Evolutionary conservation across 192 early-diverging fungal species (phyloP).

Genomic region (Coemansia sp.): DNA sequence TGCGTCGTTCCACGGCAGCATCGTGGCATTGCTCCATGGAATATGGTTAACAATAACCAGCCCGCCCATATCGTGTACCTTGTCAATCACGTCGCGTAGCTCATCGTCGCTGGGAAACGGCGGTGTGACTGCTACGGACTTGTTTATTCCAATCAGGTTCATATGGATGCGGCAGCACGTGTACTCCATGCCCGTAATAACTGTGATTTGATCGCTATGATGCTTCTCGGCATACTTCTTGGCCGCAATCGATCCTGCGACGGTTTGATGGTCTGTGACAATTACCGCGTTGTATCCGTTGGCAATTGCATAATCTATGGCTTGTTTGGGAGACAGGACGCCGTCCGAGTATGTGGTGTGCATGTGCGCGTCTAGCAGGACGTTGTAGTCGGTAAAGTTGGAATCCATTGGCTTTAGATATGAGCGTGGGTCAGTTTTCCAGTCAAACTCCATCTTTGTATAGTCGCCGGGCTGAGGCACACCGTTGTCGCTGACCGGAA

Average conservation of each 20-base stretch:
- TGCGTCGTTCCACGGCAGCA: slow-evolving; percentile 56
- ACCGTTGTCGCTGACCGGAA: slow-evolving; percentile 45
- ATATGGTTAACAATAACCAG: slow-evolving; percentile 76
- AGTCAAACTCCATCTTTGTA: slow-evolving; percentile 29
- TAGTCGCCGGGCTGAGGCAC: slow-evolving; percentile 36
- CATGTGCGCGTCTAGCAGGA: slow-evolving; percentile 66
- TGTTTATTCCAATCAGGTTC: slow-evolving; percentile 70
- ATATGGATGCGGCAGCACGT: slow-evolving; percentile 59
- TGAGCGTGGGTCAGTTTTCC: slow-evolving; percentile 30
- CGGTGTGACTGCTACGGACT: slow-evolving; percentile 54
- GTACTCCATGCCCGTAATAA: slow-evolving; percentile 51
- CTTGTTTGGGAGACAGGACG: slow-evolving; percentile 56
- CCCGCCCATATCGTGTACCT: slow-evolving; percentile 65
- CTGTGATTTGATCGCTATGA: slow-evolving; percentile 23
- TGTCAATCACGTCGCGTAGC: slow-evolving; percentile 57
- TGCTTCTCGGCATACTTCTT: slow-evolving; percentile 55
- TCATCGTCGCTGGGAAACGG: slow-evolving; percentile 64
- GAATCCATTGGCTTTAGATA: slow-evolving; percentile 41
- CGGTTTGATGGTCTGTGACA: slow-evolving; percentile 71
- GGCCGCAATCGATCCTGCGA: slow-evolving; percentile 63
- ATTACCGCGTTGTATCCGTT: slow-evolving; percentile 73
- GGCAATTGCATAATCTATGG: slow-evolving; percentile 64
- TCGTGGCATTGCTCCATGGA: slow-evolving; percentile 70
- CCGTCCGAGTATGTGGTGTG: slow-evolving; percentile 68
- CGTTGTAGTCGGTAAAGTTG: slow-evolving; percentile 52